Conservation (phyloP, 2,329 filamentous ascomycete genomes). For the Fusarium bactridioides region DNA sequence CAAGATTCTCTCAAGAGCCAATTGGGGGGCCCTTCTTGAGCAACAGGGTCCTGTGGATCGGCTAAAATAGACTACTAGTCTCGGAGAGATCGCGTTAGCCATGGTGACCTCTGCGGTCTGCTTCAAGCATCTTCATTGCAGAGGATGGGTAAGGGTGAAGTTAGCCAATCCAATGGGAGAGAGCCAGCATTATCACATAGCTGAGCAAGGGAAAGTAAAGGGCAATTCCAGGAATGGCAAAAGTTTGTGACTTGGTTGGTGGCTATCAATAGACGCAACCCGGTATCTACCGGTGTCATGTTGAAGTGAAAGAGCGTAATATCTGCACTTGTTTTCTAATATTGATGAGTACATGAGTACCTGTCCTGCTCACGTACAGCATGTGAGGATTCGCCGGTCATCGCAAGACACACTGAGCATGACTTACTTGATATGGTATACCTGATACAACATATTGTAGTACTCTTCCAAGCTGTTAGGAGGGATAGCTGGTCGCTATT, state of each 20-base stretch:
- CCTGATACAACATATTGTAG: neutral
- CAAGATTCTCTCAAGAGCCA: neutral
- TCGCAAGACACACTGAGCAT: neutral
- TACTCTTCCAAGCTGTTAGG: neutral
- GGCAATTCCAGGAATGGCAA: neutral
- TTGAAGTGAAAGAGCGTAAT: neutral
- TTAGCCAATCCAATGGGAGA: conserved; percentile 1
- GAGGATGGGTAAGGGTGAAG: neutral
- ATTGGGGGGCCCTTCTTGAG: neutral
- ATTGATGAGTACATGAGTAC: neutral
- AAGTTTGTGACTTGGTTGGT: neutral
- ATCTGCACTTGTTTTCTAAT: neutral
- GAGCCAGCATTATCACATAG: neutral
- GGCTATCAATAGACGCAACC: neutral
- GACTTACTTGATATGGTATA: neutral
- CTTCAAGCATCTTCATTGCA: neutral
- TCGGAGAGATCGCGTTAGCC: neutral
- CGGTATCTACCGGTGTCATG: neutral
- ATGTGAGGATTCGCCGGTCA: conserved; percentile 1
- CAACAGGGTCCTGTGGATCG: neutral
- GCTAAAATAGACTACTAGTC: neutral
- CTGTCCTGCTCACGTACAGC: neutral
- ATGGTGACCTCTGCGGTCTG: neutral
- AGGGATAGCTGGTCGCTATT: neutral
- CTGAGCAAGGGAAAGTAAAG: neutral